These are phyloP conservation scores for Fomitopsis schrenkii DNA, from an alignment of 1,284 basidiomycete genomes.

Conservation along the genomic window DNA sequence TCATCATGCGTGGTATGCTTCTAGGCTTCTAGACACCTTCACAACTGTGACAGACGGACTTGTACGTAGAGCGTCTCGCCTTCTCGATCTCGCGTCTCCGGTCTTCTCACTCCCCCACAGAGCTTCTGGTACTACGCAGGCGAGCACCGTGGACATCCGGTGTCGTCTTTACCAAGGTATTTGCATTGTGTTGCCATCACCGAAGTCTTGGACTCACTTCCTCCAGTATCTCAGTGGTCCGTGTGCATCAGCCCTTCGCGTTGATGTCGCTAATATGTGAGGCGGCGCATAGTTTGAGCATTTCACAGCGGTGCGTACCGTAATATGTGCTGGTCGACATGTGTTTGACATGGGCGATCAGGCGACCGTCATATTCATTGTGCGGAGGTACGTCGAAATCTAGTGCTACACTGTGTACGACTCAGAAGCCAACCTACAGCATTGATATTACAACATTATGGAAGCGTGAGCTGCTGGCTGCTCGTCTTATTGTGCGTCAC, in stretches of 20 bases:
- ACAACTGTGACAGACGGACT: background rate
- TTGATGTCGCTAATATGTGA: background rate
- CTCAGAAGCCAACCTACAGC: background rate
- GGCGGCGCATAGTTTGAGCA: background rate
- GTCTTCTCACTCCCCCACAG: background rate
- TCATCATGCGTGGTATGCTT: too few relatives aligned
- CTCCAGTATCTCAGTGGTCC: too few relatives aligned
- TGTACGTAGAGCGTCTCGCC: background rate
- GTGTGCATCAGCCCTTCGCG: background rate
- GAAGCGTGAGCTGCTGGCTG: background rate
- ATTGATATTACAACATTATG: background rate
- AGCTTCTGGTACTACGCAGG: background rate
- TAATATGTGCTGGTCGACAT: background rate
- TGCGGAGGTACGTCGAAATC: background rate
- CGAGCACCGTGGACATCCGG: background rate
- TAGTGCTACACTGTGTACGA: background rate
- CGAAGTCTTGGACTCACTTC: too few relatives aligned
- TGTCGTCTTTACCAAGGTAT: background rate
- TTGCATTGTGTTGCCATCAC: background rate
- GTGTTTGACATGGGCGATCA: background rate
- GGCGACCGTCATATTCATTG: background rate
- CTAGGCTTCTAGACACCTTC: background rate
- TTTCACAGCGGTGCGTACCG: background rate
- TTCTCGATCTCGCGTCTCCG: background rate
- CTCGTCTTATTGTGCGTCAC: background rate